Evolutionary conservation across 116 monocot genomes (phyloP).

Genomic region (Dioscorea cayenensis): DNA sequence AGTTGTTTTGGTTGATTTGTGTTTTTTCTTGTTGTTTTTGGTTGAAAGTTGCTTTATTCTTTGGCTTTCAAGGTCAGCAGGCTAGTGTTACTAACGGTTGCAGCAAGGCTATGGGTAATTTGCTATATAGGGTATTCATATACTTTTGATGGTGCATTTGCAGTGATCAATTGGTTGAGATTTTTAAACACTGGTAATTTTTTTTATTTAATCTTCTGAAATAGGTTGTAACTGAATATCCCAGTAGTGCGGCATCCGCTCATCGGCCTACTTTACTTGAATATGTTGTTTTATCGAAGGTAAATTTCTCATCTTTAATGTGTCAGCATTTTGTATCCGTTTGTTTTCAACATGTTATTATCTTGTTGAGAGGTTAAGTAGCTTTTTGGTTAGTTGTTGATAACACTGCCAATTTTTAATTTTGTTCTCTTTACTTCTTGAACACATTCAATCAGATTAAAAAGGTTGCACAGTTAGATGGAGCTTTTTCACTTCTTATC

Average conservation of each 20-base stretch:
- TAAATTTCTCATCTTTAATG: constrained; percentile 6
- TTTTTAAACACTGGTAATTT: neutral
- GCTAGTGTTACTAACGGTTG: constrained; percentile 66
- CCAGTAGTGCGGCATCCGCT: constrained; percentile 53
- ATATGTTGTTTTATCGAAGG: constrained; percentile 69
- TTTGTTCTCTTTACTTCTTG: neutral
- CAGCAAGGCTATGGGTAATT: constrained; percentile 71
- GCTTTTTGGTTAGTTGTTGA: neutral
- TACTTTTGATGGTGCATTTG: neutral
- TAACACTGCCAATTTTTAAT: neutral
- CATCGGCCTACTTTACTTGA: constrained; percentile 64
- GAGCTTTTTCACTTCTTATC: constrained; percentile 59
- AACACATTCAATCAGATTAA: constrained; percentile 56
- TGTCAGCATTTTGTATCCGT: neutral
- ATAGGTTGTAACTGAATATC: constrained; percentile 78
- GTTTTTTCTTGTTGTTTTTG: neutral
- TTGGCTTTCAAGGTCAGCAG: constrained; percentile 20
- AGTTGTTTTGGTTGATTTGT: neutral
- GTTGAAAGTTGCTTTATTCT: neutral
- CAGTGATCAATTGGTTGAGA: neutral
- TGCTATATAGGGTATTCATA: constrained; percentile 71
- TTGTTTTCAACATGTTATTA: neutral
- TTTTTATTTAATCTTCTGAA: neutral
- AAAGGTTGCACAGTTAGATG: constrained; percentile 64
- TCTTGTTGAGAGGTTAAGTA: neutral